Base-by-base conservation (phyloP, 148 eudicot genomes). In the Rheum nobile region DNA sequence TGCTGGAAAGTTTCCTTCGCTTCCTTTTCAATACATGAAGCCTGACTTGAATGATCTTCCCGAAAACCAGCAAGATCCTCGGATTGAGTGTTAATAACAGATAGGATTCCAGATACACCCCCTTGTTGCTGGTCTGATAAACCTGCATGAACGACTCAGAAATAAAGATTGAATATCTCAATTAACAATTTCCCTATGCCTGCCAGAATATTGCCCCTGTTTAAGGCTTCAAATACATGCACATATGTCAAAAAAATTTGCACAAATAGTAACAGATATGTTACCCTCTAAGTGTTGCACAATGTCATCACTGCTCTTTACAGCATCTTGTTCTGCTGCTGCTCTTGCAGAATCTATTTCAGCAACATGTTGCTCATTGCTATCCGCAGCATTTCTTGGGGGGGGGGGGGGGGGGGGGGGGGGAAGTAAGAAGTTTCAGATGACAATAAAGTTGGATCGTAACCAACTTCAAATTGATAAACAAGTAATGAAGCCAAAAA, bases 1-100 rank as follows among this genome's bases (percentile, higher is more conserved):
- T 87, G 90, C 82, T 84, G 83, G 82, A 95, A 95, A 13, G 96
- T 92, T 35, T 87, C 82, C 31, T 65, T 67, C 47, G 96, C 86
- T 75, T 90, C 86, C 71, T 84, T 80, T 67, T 90, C 94, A 54
- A 95, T 89, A 54, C 83, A 75, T 54, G 76, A 79, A 70, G 82
- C 84, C 61, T 90, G 96, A 69, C 75, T 77, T 1, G 92, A 83
- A 72, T 92, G 99, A 80, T 90, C 88, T 70, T 82, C 80, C 74
- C 72, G 79, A 68, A 95, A 86, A 74, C 37, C 81, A 44, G 80
- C 85, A 68, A 95, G 71, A 29, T 84, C 83, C 71, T 81, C 75
- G 32, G 81, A 80, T 84, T 91, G 97, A 82, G 87, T 76, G 79
- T 79, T 81, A 48, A 84, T 83, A 69, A 84, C 78, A 22, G 85